phyloP scores from a whole-genome alignment of 148 eudicot genomes.

The Nepenthes gracilis region DNA sequence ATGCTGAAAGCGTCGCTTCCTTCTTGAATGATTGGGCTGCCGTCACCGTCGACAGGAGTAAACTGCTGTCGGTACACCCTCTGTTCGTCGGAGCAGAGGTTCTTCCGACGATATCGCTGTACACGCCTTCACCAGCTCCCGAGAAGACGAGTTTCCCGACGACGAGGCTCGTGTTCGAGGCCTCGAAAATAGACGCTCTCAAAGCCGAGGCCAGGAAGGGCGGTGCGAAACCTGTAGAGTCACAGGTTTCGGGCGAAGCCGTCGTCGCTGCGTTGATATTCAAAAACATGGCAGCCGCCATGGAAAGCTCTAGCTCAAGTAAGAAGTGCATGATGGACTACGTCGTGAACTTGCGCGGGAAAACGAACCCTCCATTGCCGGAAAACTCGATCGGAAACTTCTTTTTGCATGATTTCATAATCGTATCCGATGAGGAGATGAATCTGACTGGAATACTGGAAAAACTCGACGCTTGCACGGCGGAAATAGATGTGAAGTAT shows the following conservation, averaged over 20 bases:
- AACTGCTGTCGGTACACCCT: constrained; percentile 5
- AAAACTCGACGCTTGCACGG: not conserved
- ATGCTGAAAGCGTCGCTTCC: constrained; percentile 17
- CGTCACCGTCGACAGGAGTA: constrained; percentile 1
- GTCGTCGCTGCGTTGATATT: constrained; percentile 25
- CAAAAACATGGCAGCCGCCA: constrained; percentile 14
- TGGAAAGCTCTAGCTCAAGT: not conserved
- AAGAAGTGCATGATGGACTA: not conserved
- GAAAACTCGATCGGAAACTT: constrained; percentile 20
- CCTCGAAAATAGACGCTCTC: constrained; percentile 18
- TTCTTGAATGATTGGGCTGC: constrained; percentile 30
- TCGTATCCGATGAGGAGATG: not conserved
- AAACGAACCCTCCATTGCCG: constrained; percentile 9
- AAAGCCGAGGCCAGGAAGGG: not conserved
- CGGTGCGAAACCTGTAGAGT: not conserved
- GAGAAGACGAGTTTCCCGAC: constrained; percentile 4
- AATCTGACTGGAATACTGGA: not conserved
- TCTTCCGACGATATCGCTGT: constrained; percentile 14
- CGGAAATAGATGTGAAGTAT: not conserved
- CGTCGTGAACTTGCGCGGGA: constrained; percentile 27
- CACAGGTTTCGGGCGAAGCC: constrained; percentile 22
- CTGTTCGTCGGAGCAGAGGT: constrained; percentile 14
- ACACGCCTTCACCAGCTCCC: constrained; percentile 5
- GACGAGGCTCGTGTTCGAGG: constrained; percentile 23
- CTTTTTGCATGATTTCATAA: constrained; percentile 9